Evolutionary conservation across 2,329 filamentous ascomycete genomes (phyloP).

Genomic region (Mollisia scopiformis): DNA sequence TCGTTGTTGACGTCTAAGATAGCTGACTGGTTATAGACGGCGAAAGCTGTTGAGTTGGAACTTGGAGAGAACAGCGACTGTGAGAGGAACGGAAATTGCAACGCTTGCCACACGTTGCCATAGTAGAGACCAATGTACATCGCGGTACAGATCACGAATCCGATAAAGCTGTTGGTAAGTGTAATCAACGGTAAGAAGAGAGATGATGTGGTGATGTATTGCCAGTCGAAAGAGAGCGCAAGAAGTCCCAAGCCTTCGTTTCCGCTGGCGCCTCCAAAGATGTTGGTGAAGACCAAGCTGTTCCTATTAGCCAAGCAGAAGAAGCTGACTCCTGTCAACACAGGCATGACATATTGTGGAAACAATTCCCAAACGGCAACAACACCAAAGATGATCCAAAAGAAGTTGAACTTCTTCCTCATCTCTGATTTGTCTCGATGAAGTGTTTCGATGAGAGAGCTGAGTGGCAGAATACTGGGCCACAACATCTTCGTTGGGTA

Average conservation of each 20-base stretch:
- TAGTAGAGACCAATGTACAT: constrained; percentile 45
- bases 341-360: constrained; percentile 48
- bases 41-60: constrained; percentile 41
- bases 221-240: constrained; percentile 45
- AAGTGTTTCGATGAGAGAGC: constrained; percentile 42
- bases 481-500: constrained; percentile 40
- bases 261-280: constrained; percentile 52
- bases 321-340: constrained; percentile 42
- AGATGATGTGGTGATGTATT: constrained; percentile 42
- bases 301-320: constrained; percentile 50
- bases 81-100: constrained; percentile 46
- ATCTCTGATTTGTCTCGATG: constrained; percentile 41
- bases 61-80: constrained; percentile 43
- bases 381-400: constrained; percentile 13
- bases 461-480: constrained; percentile 42
- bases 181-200: constrained; percentile 40
- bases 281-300: constrained; percentile 47
- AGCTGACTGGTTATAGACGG: constrained; percentile 45
- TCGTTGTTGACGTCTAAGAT: constrained; percentile 44
- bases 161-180: constrained; percentile 38
- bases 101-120: constrained; percentile 44
- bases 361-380: constrained; percentile 51
- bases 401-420: constrained; percentile 39
- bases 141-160: constrained; percentile 37
- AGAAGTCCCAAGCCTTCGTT: constrained; percentile 49